These are phyloP conservation scores for Limonium bicolor DNA, from an alignment of 148 eudicot genomes.

Conservation along the genomic window DNA sequence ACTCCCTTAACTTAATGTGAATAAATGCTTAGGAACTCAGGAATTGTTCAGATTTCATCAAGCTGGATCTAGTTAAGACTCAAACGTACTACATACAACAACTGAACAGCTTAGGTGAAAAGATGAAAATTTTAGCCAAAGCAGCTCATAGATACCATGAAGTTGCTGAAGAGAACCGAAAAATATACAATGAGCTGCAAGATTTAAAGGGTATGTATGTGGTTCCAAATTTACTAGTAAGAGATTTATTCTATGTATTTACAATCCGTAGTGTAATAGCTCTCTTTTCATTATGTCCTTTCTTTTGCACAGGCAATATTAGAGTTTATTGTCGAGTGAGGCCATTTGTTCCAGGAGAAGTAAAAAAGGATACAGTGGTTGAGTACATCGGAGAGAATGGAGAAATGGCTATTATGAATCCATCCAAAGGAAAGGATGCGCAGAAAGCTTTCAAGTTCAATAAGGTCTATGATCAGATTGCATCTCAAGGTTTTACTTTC, in stretches of 20 bases:
- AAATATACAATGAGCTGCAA: slow-evolving; percentile 81
- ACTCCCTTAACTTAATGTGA: no score
- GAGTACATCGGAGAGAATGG: slow-evolving; percentile 70
- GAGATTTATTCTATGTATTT: no score
- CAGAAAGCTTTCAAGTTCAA: slow-evolving; percentile 66
- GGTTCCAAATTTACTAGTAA: no score
- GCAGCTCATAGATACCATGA: slow-evolving; percentile 50
- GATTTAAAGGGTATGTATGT: slow-evolving; percentile 99
- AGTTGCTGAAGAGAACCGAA: slow-evolving; percentile 68
- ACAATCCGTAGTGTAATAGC: no score
- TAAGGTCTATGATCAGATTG: slow-evolving; percentile 62
- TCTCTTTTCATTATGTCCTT: no score
- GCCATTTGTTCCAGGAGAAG: slow-evolving; percentile 60
- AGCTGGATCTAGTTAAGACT: slow-evolving; percentile 47
- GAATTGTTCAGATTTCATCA: slow-evolving; percentile 56
- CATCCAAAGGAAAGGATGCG: slow-evolving; percentile 54
- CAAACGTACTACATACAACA: slow-evolving; percentile 52
- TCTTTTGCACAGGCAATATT: slow-evolving; percentile 53
- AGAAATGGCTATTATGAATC: slow-evolving; percentile 48
- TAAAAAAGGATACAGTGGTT: slow-evolving; percentile 32
- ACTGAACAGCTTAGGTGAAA: slow-evolving; percentile 45
- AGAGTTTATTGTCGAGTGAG: slow-evolving; percentile 91
- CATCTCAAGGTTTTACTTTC: slow-evolving; percentile 66
- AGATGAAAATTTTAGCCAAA: slow-evolving; percentile 38
- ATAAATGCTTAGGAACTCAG: slow-evolving; percentile 53